Percentiles rank a stretch among this genome's conserved stretches.
Conservation (phyloP, 2,329 filamentous ascomycete species). For the Gnomoniopsis sp. region DNA sequence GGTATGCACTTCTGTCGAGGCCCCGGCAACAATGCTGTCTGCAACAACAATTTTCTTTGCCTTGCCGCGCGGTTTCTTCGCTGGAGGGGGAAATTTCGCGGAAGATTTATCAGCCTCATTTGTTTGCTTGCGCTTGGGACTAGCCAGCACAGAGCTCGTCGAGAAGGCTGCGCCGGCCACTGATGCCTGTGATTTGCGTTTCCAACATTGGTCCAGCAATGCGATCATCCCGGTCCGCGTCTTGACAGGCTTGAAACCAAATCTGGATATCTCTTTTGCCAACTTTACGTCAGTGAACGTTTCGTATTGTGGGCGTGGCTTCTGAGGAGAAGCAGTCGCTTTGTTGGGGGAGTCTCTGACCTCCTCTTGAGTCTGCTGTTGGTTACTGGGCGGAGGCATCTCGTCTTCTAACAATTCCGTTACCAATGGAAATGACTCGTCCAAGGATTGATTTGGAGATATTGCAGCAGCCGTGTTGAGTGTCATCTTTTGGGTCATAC, state of each 20-base stretch:
- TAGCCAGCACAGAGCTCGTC: conserved; percentile 16
- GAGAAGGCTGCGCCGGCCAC: conserved; percentile 16
- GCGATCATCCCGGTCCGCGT: conserved; percentile 66
- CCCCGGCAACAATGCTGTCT: conserved; percentile 29
- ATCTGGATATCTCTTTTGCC: conserved; percentile 57
- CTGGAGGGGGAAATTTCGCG: not conserved
- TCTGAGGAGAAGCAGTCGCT: conserved; percentile 5
- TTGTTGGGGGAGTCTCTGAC: not conserved
- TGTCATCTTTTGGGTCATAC: conserved; percentile 19
- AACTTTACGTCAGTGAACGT: conserved; percentile 62
- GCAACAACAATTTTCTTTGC: conserved; percentile 29
- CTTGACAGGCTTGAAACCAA: conserved; percentile 71
- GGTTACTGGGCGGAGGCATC: conserved; percentile 29
- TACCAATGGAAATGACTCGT: not conserved
- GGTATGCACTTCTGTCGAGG: conserved; percentile 7
- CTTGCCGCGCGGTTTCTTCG: conserved; percentile 28
- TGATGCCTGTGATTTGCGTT: conserved; percentile 44
- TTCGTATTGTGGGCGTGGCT: conserved; percentile 52
- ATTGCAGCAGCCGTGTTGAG: conserved; percentile 1
- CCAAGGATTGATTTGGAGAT: not conserved
- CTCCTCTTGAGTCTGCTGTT: conserved; percentile 26
- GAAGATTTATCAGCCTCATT: not conserved
- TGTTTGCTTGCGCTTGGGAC: conserved; percentile 18
- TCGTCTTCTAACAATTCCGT: conserved; percentile 18
- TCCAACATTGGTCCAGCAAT: conserved; percentile 68